A percentile compares a stretch with the other conserved stretches of the same genome.
Conservation (phyloP, 495 filamentous ascomycete genomes). For the Beverwykella pulmonaria region DNA sequence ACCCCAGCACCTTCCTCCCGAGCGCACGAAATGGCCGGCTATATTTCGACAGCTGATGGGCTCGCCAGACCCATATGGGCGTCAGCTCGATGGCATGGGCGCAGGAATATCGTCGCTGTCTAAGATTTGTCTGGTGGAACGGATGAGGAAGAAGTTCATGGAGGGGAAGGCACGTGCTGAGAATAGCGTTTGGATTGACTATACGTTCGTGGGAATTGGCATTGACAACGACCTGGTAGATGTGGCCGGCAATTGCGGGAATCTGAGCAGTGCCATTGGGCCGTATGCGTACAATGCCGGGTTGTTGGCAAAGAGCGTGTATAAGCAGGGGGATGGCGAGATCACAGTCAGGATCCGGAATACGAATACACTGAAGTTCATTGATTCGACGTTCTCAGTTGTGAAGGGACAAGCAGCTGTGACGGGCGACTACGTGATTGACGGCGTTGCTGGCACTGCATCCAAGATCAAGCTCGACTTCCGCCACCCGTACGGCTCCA, state of each 20-base stretch:
- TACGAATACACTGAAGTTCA: slow-evolving; percentile 55
- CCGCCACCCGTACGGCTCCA: slow-evolving; percentile 66
- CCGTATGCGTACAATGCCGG: slow-evolving; percentile 64
- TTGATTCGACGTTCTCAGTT: slow-evolving; percentile 53
- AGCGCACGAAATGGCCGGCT: slow-evolving; percentile 53
- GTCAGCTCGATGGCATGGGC: slow-evolving; percentile 74
- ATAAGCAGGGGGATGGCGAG: slow-evolving; percentile 36
- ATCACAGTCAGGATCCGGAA: slow-evolving; percentile 55
- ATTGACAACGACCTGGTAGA: slow-evolving; percentile 62
- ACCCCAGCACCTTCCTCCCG: slow-evolving; percentile 54
- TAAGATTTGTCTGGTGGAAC: slow-evolving; percentile 68
- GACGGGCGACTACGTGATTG: slow-evolving; percentile 62
- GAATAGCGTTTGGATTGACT: slow-evolving; percentile 55
- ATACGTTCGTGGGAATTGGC: slow-evolving; percentile 71
- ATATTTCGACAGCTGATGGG: slow-evolving; percentile 68
- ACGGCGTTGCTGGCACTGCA: slow-evolving; percentile 65
- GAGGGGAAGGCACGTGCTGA: not conserved
- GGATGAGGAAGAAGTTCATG: not conserved
- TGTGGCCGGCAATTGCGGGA: slow-evolving; percentile 72
- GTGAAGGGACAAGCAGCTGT: slow-evolving; percentile 54
- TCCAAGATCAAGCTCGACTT: slow-evolving; percentile 65
- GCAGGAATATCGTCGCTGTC: slow-evolving; percentile 70
- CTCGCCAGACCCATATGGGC: slow-evolving; percentile 66
- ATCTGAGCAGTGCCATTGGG: slow-evolving; percentile 70
- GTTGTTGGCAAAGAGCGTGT: slow-evolving; percentile 43